Evolutionary conservation across 2,329 filamentous ascomycete species (phyloP).

Genomic region (Coniella vitis): DNA sequence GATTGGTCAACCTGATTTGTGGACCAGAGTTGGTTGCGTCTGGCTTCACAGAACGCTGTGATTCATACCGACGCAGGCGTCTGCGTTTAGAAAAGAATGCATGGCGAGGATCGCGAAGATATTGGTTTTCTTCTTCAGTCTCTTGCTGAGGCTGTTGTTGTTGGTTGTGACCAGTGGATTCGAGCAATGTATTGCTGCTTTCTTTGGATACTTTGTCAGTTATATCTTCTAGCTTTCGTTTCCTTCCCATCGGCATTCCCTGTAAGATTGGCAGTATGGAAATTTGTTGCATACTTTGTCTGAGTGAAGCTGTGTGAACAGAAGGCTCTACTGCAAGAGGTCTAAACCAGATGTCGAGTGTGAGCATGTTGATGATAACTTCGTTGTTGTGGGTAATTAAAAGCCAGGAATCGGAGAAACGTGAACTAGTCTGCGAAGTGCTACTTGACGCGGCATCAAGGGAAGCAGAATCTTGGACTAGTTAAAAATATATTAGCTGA

Average conservation of each 20-base stretch:
- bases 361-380: slow-evolving; percentile 3
- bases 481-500: neutral
- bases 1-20: slow-evolving; percentile 10
- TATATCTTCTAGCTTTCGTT: neutral
- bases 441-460: neutral
- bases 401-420: slow-evolving; percentile 8
- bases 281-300: neutral
- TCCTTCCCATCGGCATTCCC: neutral
- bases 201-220: neutral
- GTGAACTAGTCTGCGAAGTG: neutral
- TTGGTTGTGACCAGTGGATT: neutral
- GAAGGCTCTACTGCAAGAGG: neutral
- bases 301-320: no score
- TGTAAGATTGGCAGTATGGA: neutral
- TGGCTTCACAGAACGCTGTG: slow-evolving; percentile 5
- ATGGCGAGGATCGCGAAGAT: no score
- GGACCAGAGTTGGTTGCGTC: slow-evolving; percentile 10
- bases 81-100: neutral
- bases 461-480: neutral
- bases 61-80: slow-evolving; percentile 1
- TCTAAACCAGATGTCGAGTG: slow-evolving; percentile 3
- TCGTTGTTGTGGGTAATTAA: slow-evolving; percentile 5
- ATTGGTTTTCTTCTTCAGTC: neutral
- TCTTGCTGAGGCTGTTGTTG: neutral
- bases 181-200: neutral